Evolutionary conservation across 176 grass and related monocot genomes (phyloP).

Genomic region (Alloteropsis semialata): DNA sequence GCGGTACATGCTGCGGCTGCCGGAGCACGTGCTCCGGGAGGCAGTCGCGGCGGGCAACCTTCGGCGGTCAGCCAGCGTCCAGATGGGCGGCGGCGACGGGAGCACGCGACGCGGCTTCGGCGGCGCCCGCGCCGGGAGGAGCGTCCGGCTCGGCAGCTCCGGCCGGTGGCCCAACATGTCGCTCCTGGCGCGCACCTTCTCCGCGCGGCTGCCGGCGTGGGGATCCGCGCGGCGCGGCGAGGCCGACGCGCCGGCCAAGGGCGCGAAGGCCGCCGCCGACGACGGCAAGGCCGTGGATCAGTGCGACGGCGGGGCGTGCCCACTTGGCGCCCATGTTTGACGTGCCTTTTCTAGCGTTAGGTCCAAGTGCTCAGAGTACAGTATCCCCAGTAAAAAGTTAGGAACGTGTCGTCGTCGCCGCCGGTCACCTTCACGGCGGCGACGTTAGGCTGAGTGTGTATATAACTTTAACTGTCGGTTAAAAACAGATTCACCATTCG

Average conservation of each 20-base stretch:
- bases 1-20: conserved; percentile 69
- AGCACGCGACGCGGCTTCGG: conserved; percentile 38
- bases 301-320: conserved; percentile 24
- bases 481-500: not conserved
- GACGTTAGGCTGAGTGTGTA: not conserved
- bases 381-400: not conserved
- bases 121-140: conserved; percentile 34
- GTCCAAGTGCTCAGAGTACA: conserved; percentile 11
- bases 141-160: conserved; percentile 51
- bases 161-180: conserved; percentile 58
- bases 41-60: conserved; percentile 35
- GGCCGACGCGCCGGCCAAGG: conserved; percentile 41
- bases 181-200: conserved; percentile 45
- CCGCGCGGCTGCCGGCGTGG: conserved; percentile 55
- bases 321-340: conserved; percentile 31
- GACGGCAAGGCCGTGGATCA: conserved; percentile 16
- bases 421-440: conserved; percentile 6
- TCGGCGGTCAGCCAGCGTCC: conserved; percentile 51
- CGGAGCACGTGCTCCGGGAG: conserved; percentile 57
- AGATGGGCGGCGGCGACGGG: conserved; percentile 24
- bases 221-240: conserved; percentile 40
- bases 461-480: conserved; percentile 3
- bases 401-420: not conserved
- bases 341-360: conserved; percentile 5
- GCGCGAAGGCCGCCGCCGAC: conserved; percentile 29